Percentiles rank a stretch among this genome's conserved stretches.
Conservation (phyloP, 371 early-diverging fungal species). For the Dinochytrium kinnereticum region DNA sequence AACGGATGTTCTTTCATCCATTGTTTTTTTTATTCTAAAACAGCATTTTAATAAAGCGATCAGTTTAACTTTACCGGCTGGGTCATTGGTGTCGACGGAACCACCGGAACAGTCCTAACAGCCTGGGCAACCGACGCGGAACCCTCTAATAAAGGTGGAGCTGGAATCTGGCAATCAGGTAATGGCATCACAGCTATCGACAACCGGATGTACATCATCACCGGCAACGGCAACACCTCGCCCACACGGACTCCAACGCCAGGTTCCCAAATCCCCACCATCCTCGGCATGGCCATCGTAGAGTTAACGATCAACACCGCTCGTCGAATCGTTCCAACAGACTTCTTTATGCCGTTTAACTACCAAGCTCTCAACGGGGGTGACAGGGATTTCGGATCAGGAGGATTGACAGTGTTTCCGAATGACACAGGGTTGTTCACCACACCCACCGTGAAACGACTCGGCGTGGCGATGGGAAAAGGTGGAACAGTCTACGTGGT, state of each 20-base stretch:
- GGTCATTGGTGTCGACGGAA: constrained; percentile 17
- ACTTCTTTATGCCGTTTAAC: constrained; percentile 25
- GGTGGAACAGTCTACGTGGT: constrained; percentile 11
- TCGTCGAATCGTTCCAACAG: background rate
- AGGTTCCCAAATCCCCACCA: background rate
- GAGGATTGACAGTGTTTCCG: constrained; percentile 20
- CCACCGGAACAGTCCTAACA: background rate
- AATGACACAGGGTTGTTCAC: background rate
- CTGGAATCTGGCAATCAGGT: constrained; percentile 22
- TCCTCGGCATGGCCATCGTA: constrained; percentile 21
- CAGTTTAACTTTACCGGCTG: constrained; percentile 29
- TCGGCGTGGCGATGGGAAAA: constrained; percentile 17
- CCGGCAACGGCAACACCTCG: constrained; percentile 15
- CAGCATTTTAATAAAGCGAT: constrained; percentile 4
- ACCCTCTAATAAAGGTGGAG: background rate
- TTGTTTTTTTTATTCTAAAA: background rate
- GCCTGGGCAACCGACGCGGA: background rate
- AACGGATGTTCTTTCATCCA: background rate
- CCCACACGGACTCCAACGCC: background rate
- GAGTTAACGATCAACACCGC: constrained; percentile 4
- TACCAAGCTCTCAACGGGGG: constrained; percentile 16
- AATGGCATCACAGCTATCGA: constrained; percentile 7
- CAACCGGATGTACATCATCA: constrained; percentile 5
- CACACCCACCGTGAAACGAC: background rate
- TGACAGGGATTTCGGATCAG: constrained; percentile 27